phyloP scores from a whole-genome alignment of 2,329 filamentous ascomycete species.

The Talaromyces sp. region DNA sequence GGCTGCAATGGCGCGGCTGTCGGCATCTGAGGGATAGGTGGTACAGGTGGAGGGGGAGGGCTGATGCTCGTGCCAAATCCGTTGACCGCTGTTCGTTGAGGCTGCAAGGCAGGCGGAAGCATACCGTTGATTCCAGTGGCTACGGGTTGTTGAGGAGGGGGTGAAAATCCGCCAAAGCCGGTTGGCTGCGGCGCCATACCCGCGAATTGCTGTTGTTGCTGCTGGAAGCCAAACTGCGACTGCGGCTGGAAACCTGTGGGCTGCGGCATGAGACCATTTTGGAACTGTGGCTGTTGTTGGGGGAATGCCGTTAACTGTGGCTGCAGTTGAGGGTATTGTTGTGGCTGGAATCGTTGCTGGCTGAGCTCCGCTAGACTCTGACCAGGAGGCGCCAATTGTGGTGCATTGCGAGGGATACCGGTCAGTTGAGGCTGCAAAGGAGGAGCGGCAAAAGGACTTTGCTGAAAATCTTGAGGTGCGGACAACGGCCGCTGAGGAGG shows the following conservation, averaged over 20 bases:
- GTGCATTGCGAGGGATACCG: conserved; percentile 58
- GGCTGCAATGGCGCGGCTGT: conserved; percentile 65
- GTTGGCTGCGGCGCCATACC: conserved; percentile 54
- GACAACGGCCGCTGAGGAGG: conserved; percentile 80
- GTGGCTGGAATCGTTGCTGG: conserved; percentile 63
- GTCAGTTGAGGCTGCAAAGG: conserved; percentile 84
- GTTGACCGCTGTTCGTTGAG: conserved; percentile 52
- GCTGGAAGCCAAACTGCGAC: conserved; percentile 46
- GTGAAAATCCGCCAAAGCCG: conserved; percentile 47
- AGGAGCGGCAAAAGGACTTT: conserved; percentile 69
- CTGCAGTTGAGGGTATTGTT: conserved; percentile 55
- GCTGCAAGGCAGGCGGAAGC: conserved; percentile 42
- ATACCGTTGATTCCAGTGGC: conserved; percentile 46
- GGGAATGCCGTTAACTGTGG: conserved; percentile 26
- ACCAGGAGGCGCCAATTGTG: conserved; percentile 67
- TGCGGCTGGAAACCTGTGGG: conserved; percentile 48
- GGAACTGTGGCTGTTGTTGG: conserved; percentile 25
- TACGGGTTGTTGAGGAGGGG: conserved; percentile 40
- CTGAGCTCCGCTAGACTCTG: conserved; percentile 74
- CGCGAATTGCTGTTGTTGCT: conserved; percentile 37
- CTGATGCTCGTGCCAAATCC: conserved; percentile 50
- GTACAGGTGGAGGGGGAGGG: conserved; percentile 52
- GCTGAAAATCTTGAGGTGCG: conserved; percentile 77
- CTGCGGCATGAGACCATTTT: conserved; percentile 44
- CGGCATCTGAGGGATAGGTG: conserved; percentile 59